Conservation (phyloP, 169 alveolate species). For the Cryptosporidium meleagridis region DNA sequence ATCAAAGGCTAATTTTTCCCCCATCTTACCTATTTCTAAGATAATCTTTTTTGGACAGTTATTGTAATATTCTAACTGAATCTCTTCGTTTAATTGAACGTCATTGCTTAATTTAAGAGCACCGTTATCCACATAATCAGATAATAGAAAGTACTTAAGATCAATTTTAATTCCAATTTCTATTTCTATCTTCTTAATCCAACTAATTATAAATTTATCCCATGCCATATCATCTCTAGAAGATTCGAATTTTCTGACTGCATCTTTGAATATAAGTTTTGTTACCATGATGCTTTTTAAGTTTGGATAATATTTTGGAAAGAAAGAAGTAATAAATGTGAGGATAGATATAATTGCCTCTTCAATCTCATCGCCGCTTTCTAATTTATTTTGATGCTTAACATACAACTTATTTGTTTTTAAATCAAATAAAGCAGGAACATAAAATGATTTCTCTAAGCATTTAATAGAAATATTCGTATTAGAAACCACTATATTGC, state of each 20-base stretch:
- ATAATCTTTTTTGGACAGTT: neutral
- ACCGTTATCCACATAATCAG: neutral
- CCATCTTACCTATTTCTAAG: constrained; percentile 29
- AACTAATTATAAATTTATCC: neutral
- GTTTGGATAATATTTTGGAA: neutral
- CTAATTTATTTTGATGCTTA: neutral
- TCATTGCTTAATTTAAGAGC: neutral
- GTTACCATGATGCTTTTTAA: constrained; percentile 1
- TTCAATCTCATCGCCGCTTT: neutral
- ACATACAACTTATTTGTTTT: constrained; percentile 13
- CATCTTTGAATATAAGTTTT: neutral
- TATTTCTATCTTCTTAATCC: constrained; percentile 3
- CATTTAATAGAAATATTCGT: constrained; percentile 15
- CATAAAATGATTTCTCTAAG: neutral
- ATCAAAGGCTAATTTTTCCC: constrained; percentile 32
- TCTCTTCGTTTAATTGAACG: neutral
- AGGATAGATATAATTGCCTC: neutral
- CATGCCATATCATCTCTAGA: neutral
- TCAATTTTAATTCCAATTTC: constrained; percentile 23
- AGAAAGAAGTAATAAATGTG: constrained; percentile 13
- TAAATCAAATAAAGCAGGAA: neutral
- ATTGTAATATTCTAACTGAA: neutral
- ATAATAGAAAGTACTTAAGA: constrained; percentile 8
- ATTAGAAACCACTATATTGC: neutral
- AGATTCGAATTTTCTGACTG: neutral